Percentiles rank a stretch among this genome's conserved stretches.
phyloP scores from a whole-genome alignment of 2,329 filamentous ascomycete genomes.

The Microcyclosporella mali region DNA sequence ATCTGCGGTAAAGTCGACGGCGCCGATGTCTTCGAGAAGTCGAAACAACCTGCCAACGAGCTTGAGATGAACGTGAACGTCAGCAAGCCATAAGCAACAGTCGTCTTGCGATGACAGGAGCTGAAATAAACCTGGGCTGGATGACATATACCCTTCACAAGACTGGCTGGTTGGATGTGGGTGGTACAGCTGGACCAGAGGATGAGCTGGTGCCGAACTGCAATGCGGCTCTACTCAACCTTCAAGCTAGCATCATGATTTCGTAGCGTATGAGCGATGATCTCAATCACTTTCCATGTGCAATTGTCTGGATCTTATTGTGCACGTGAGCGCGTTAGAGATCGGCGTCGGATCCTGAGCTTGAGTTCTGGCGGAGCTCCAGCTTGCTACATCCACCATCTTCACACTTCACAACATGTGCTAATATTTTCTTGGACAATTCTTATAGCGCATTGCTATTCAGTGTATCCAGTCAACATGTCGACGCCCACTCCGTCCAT shows the following conservation, averaged over 20 bases:
- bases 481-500: conserved; percentile 23
- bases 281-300: neutral
- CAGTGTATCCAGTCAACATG: conserved; percentile 11
- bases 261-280: neutral
- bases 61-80: conserved; percentile 32
- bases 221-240: too few relatives aligned
- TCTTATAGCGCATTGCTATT: too few relatives aligned
- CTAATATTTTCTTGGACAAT: too few relatives aligned
- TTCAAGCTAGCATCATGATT: too few relatives aligned
- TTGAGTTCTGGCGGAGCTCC: too few relatives aligned
- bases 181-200: too few relatives aligned
- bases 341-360: neutral
- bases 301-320: neutral
- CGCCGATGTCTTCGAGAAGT: conserved; percentile 40
- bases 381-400: neutral
- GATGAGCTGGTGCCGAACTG: too few relatives aligned
- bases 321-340: neutral
- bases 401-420: too few relatives aligned
- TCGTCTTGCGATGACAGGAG: neutral
- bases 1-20: conserved; percentile 47
- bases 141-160: neutral
- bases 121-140: too few relatives aligned
- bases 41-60: conserved; percentile 26
- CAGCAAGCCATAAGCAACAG: conserved; percentile 26
- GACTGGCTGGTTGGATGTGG: too few relatives aligned